phyloP scores from a whole-genome alignment of 495 filamentous ascomycete genomes.

The Chaetomium tenue region DNA sequence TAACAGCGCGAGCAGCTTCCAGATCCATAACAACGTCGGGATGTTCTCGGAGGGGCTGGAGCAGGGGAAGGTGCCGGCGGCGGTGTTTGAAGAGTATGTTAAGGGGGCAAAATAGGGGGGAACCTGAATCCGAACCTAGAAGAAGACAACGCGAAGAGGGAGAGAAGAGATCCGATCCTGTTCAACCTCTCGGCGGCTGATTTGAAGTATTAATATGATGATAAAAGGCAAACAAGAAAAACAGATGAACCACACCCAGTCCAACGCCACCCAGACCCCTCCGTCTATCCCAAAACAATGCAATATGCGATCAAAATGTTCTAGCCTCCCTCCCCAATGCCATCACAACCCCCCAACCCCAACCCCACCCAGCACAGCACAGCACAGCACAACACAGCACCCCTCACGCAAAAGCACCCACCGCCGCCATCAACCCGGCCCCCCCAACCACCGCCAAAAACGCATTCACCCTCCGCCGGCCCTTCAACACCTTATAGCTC shows the following conservation, averaged over 20 bases:
- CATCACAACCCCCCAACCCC: too few species aligned
- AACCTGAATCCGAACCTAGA: too few species aligned
- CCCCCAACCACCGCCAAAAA: slow-evolving; percentile 75
- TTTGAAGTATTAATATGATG: not conserved
- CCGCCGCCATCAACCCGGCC: slow-evolving; percentile 77
- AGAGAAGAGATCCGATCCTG: not conserved
- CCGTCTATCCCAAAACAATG: slow-evolving; percentile 4
- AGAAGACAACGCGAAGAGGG: not conserved
- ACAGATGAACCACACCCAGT: not conserved
- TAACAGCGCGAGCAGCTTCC: slow-evolving; percentile 25
- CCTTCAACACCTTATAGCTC: slow-evolving; percentile 73
- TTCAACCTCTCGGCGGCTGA: not conserved
- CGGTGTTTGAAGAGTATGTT: not conserved
- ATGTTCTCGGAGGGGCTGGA: slow-evolving; percentile 25
- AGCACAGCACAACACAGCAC: too few species aligned
- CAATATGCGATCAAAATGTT: not conserved
- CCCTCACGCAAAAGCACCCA: slow-evolving; percentile 78
- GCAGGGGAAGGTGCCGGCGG: not conserved
- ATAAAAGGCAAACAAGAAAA: not conserved
- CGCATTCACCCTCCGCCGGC: slow-evolving; percentile 68
- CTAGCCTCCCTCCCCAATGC: not conserved
- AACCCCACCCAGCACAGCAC: too few species aligned
- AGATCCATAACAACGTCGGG: slow-evolving; percentile 31
- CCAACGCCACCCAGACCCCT: not conserved
- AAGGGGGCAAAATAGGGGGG: not conserved